A percentile compares a stretch with the other conserved stretches of the same genome.
Evolutionary conservation across 2,329 filamentous ascomycete genomes (phyloP).

Genomic region (Trichoderma sp.): DNA sequence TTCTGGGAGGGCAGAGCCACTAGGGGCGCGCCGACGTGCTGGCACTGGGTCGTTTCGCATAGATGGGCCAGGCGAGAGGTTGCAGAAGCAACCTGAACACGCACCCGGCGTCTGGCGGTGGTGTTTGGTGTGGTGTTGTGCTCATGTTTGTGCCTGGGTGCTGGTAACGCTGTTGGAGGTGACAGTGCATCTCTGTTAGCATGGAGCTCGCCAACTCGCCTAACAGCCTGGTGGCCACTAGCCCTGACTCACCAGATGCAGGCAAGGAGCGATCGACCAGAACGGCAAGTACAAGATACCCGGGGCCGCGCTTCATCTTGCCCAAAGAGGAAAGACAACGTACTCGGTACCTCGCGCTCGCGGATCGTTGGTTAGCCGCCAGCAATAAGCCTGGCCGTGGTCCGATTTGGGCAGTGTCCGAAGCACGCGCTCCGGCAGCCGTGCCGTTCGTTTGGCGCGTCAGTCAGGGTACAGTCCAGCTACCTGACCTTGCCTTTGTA

Average conservation of each 20-base stretch:
- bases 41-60: constrained; percentile 8
- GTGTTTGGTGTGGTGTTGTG: neutral
- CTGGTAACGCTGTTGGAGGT: neutral
- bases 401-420: constrained; percentile 5
- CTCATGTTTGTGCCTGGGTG: too few species aligned
- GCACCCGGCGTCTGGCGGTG: neutral
- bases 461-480: neutral
- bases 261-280: constrained; percentile 16
- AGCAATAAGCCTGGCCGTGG: neutral
- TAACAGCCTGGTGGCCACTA: neutral
- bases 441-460: constrained; percentile 8
- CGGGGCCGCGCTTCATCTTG: constrained; percentile 14
- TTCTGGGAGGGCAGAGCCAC: constrained; percentile 15
- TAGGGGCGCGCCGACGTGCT: neutral
- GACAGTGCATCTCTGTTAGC: constrained; percentile 10
- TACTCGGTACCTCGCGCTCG: neutral
- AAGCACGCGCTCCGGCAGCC: constrained; percentile 10
- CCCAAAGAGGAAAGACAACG: constrained; percentile 22
- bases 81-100: neutral
- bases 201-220: too few species aligned
- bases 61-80: neutral
- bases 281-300: constrained; percentile 20
- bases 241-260: constrained; percentile 12
- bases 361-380: neutral
- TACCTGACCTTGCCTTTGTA: too few species aligned